Percentiles rank a stretch among this genome's conserved stretches.
These are phyloP conservation scores for Malus orientalis DNA, from an alignment of 306 rosid genomes.

Conservation along the genomic window DNA sequence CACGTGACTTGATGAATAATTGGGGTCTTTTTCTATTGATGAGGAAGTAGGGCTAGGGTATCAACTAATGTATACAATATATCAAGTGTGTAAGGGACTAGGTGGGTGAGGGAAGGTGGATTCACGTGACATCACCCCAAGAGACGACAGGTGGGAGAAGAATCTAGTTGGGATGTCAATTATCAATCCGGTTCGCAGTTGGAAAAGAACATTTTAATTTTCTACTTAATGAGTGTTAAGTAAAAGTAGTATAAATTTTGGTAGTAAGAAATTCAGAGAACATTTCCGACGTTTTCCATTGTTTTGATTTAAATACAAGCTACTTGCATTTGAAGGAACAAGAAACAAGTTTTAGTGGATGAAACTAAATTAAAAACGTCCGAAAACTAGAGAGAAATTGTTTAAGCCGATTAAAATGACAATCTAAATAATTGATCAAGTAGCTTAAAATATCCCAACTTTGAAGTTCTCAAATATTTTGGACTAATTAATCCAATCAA, in stretches of 20 bases:
- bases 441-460: background rate
- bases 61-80: background rate
- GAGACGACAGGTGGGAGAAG: constrained; percentile 24
- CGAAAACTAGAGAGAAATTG: background rate
- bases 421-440: too few species aligned
- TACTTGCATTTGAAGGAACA: constrained; percentile 32
- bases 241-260: constrained; percentile 11
- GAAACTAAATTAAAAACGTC: background rate
- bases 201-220: constrained; percentile 39
- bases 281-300: constrained; percentile 19
- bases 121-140: constrained; percentile 61
- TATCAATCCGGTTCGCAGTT: constrained; percentile 47
- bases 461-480: background rate
- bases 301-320: background rate
- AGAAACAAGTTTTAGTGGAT: constrained; percentile 3
- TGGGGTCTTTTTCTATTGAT: background rate
- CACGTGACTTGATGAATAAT: constrained; percentile 44
- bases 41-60: constrained; percentile 23
- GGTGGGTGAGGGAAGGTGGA: constrained; percentile 33
- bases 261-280: constrained; percentile 8
- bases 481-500: background rate
- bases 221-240: constrained; percentile 27
- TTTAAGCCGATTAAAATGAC: background rate
- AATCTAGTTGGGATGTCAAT: constrained; percentile 58
- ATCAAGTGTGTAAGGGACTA: constrained; percentile 38